A percentile compares a stretch with the other conserved stretches of the same genome.
phyloP scores from a whole-genome alignment of 176 grass and related monocot genomes.

The Phyllostachys edulis region DNA sequence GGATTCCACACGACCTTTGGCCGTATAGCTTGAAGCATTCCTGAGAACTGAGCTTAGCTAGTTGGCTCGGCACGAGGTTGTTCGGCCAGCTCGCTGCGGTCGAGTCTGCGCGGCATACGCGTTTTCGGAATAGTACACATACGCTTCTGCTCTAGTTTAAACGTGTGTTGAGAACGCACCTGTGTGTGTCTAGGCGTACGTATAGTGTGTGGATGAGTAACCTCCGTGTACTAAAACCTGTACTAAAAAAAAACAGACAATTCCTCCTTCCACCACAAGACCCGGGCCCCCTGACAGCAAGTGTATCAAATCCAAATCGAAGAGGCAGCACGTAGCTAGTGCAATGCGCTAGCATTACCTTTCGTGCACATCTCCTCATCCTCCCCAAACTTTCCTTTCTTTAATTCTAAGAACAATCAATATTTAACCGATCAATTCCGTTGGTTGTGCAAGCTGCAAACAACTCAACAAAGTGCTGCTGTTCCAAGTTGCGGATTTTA shows the following conservation, averaged over 20 bases:
- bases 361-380: constrained; percentile 32
- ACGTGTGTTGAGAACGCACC: too few species aligned
- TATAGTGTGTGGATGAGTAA: too few species aligned
- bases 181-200: too few species aligned
- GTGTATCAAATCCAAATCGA: constrained; percentile 14
- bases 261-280: constrained; percentile 16
- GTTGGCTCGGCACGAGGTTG: too few species aligned
- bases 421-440: constrained; percentile 20
- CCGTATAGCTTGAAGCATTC: constrained; percentile 47
- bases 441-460: background rate
- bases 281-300: constrained; percentile 19
- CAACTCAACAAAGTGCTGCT: constrained; percentile 19
- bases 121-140: too few species aligned
- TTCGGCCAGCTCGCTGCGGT: too few species aligned
- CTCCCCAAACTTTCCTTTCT: background rate
- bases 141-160: too few species aligned
- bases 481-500: constrained; percentile 26
- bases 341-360: constrained; percentile 19
- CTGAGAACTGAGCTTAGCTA: too few species aligned
- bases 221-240: too few species aligned
- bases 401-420: background rate
- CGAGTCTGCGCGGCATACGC: too few species aligned
- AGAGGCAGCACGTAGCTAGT: constrained; percentile 3
- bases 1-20: constrained; percentile 25
- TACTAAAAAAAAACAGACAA: too few species aligned